Base-by-base conservation (phyloP, 495 filamentous ascomycete genomes). In the Alectoria sarmentosa region DNA sequence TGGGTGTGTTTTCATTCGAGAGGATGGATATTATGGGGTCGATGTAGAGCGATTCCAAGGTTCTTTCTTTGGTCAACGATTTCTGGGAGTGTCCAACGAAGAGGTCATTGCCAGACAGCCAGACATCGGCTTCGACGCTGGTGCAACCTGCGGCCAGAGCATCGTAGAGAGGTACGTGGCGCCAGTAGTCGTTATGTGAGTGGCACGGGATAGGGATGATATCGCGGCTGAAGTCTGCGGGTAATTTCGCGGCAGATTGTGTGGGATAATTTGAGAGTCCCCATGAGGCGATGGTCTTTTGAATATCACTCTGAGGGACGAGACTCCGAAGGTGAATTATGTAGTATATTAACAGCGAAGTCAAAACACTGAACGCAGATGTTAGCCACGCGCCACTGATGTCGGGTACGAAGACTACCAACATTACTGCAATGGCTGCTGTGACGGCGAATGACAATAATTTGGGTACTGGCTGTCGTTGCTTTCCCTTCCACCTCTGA, bases 61-160 rank as follows among this genome's bases (percentile, higher is more conserved):
- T 90, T 21, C 82, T 79, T 55, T 82, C 78, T 21, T 72, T 65
- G 6, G 79, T 80, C 21, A 87, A 73, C n/a, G 77, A 75, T 1
- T 79, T 76, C 0, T 69, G 69, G 38, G 84, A 79, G 66, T 86
- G 83, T 0, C 86, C 88, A 42, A 91, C 83, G 38, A 82, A 76
- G 23, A 88, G 73, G 32, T 78, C 71, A 32, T 71, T 55, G 4
- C 70, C 62, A 57, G 48, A 39, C 23, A 80, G 79, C 88, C 87
- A 93, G 11, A 92, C 80, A 67, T 92, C 89, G 7, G 85, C 88
- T 73, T 90, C 89, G 23, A 89, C 79, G 19, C 89, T 86, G n/a
- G 77, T 84, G 70, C 85, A 86, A 21, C 77, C 78, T 28, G 75
- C 69, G 4, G 61, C 73, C 37, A 88, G 64, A 4, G 83, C 83